Evolutionary conservation across 108 stramenopile species (phyloP).

Genomic region (Conticribra weissflogii): DNA sequence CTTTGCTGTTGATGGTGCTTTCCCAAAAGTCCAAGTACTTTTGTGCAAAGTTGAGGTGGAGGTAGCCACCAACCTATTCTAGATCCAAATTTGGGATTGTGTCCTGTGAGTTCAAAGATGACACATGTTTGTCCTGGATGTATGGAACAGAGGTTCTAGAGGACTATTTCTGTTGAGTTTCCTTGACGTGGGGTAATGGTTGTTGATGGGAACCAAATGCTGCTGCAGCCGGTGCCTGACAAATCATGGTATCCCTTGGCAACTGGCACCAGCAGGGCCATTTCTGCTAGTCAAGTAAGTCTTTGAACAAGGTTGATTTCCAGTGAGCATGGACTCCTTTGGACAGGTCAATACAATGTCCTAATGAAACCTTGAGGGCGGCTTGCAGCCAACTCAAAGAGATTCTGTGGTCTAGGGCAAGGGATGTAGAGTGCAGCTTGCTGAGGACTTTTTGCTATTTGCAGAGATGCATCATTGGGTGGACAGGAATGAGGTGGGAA

Average conservation of each 20-base stretch:
- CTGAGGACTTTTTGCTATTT: background rate
- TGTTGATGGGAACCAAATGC: slow-evolving; percentile 53
- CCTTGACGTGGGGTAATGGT: slow-evolving; percentile 5
- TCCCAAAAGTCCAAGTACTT: slow-evolving; percentile 34
- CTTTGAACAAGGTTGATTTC: slow-evolving; percentile 7
- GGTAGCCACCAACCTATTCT: slow-evolving; percentile 41
- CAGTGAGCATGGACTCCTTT: slow-evolving; percentile 35
- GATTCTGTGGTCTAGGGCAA: background rate
- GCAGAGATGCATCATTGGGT: background rate
- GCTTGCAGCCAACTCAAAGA: slow-evolving; percentile 28
- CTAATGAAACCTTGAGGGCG: background rate
- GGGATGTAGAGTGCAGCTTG: background rate
- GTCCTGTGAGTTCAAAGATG: slow-evolving; percentile 19
- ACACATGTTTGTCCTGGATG: slow-evolving; percentile 6
- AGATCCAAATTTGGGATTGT: slow-evolving; percentile 48
- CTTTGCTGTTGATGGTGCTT: slow-evolving; percentile 25
- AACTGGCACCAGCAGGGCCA: slow-evolving; percentile 36
- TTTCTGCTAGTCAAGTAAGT: slow-evolving; percentile 43
- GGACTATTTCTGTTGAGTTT: slow-evolving; percentile 10
- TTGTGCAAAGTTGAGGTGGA: slow-evolving; percentile 47
- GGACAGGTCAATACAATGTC: slow-evolving; percentile 4
- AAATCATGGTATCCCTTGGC: slow-evolving; percentile 48
- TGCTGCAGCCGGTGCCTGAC: slow-evolving; percentile 25
- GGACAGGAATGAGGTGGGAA: background rate
- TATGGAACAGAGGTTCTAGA: slow-evolving; percentile 34